These are phyloP conservation scores for Rhodotorula taiwanensis DNA, from an alignment of 768 basidiomycete species.

Conservation along the genomic window DNA sequence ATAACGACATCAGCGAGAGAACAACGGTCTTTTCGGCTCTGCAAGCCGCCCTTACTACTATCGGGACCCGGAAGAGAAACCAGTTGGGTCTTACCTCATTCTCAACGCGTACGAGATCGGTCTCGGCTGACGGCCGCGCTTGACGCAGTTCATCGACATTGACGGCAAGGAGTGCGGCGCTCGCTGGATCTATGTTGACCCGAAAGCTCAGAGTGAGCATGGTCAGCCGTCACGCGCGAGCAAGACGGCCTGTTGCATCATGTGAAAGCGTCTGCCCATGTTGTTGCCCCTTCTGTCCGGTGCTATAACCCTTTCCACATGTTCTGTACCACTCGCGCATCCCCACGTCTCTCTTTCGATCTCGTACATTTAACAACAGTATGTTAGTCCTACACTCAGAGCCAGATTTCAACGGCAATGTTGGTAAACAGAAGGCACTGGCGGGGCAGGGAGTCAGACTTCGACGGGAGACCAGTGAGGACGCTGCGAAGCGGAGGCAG, in stretches of 20 bases:
- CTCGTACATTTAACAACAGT: no score
- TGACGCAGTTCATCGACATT: constrained; percentile 25
- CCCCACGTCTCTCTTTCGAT: background rate
- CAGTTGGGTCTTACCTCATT: background rate
- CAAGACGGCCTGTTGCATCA: constrained; percentile 5
- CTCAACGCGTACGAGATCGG: background rate
- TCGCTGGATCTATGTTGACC: constrained; percentile 36
- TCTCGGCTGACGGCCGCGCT: background rate
- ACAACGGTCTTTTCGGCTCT: constrained; percentile 25
- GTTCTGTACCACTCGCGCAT: background rate
- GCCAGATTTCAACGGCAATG: constrained; percentile 8
- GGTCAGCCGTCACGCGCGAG: background rate
- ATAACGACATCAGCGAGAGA: constrained; percentile 13
- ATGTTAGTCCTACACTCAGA: no score
- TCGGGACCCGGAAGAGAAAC: constrained; percentile 12
- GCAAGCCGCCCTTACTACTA: constrained; percentile 28
- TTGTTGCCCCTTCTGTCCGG: background rate
- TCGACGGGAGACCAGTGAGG: no score
- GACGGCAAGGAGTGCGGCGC: constrained; percentile 31
- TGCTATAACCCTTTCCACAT: background rate
- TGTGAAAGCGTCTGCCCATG: background rate
- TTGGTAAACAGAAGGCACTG: constrained; percentile 19
- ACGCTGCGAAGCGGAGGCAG: no score
- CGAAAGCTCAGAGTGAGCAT: constrained; percentile 1
- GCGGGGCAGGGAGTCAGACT: no score